phyloP scores from a whole-genome alignment of 176 grass and related monocot species.

The Panicum miliaceum region DNA sequence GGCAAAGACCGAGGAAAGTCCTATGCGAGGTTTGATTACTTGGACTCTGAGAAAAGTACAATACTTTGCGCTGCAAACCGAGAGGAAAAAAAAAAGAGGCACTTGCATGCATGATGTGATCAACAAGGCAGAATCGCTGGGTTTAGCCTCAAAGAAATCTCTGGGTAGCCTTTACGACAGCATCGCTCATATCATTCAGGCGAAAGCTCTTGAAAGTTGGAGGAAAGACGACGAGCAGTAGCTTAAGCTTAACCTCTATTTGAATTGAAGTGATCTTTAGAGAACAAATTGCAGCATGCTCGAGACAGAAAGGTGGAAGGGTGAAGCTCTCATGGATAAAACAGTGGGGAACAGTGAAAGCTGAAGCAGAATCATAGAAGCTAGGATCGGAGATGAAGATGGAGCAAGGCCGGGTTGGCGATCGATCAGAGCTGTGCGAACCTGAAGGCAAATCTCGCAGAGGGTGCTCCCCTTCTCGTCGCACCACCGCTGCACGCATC shows the following conservation, averaged over 20 bases:
- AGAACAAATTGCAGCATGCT: background rate
- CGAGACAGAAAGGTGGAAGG: background rate
- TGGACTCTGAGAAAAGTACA: conserved; percentile 20
- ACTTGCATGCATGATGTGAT: conserved; percentile 11
- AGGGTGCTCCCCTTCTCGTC: conserved; percentile 76
- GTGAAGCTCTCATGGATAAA: background rate
- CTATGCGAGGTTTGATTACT: conserved; percentile 24
- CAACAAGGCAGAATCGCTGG: background rate
- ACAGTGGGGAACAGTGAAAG: conserved; percentile 19
- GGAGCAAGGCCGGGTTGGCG: background rate
- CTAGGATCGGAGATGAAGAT: background rate
- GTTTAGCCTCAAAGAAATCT: conserved; percentile 28
- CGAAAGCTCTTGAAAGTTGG: background rate
- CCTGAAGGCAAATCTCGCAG: conserved; percentile 88
- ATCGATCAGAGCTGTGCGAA: conserved; percentile 12
- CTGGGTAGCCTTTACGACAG: background rate
- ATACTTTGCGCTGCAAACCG: background rate
- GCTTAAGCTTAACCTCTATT: background rate
- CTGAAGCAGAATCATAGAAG: background rate
- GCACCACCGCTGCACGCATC: conserved; percentile 86
- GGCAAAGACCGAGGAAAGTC: background rate
- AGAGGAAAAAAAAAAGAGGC: background rate
- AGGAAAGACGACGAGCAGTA: background rate
- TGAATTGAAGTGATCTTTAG: background rate
- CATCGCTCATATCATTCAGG: background rate